Percentiles rank a stretch among this genome's conserved stretches.
phyloP scores from a whole-genome alignment of 164 flowering plant species.

The Vitis rupestris region DNA sequence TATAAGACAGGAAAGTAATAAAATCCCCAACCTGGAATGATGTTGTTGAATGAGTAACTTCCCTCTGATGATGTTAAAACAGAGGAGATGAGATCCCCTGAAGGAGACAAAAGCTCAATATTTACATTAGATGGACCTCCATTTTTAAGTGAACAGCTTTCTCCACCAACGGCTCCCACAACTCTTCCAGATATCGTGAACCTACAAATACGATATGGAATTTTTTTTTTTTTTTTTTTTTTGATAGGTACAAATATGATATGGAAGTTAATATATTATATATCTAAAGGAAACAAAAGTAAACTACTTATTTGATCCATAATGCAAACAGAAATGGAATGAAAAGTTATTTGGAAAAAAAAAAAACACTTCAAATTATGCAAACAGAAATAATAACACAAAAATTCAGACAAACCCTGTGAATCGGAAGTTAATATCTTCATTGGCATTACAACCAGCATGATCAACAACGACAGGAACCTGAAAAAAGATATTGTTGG shows the following conservation, averaged over 20 bases:
- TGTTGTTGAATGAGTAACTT: slow-evolving; percentile 65
- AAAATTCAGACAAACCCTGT: slow-evolving; percentile 69
- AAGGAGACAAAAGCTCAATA: slow-evolving; percentile 70
- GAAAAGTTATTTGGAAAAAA: not conserved
- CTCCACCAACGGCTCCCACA: slow-evolving; percentile 88
- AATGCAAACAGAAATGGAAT: slow-evolving; percentile 2
- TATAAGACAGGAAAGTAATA: not conserved
- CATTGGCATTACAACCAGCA: slow-evolving; percentile 84
- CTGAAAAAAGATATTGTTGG: slow-evolving; percentile 30
- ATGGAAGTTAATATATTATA: too few relatives aligned
- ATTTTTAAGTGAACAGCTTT: slow-evolving; percentile 64
- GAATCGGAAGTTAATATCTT: slow-evolving; percentile 87
- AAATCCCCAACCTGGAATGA: slow-evolving; percentile 68
- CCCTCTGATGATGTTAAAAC: slow-evolving; percentile 65
- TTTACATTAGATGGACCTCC: slow-evolving; percentile 83
- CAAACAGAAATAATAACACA: slow-evolving; percentile 1
- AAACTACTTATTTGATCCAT: not conserved
- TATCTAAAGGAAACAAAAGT: not conserved
- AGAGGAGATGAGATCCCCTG: slow-evolving; percentile 60
- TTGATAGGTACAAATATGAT: too few relatives aligned
- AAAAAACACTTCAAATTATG: not conserved
- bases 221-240: too few relatives aligned
- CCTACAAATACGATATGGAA: slow-evolving; percentile 32
- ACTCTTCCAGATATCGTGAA: slow-evolving; percentile 89
- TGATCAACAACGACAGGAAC: slow-evolving; percentile 83